A percentile compares a stretch with the other conserved stretches of the same genome.
Evolutionary conservation across 2,329 filamentous ascomycete species (phyloP).

Genomic region (Esteya vermicola): DNA sequence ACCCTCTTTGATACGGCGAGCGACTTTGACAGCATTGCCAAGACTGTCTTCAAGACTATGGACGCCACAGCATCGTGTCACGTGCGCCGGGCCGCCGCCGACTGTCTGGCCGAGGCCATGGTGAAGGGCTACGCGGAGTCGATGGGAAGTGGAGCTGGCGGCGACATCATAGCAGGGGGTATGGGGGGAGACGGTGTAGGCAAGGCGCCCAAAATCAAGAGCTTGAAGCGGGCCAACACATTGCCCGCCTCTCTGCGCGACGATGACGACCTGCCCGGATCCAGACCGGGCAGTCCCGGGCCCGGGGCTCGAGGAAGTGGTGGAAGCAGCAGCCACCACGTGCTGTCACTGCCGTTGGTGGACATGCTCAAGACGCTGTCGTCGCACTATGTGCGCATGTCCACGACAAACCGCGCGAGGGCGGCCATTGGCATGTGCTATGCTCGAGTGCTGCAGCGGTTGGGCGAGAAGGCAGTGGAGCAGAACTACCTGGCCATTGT

Average conservation of each 20-base stretch:
- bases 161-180: too few species aligned
- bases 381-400: constrained; percentile 61
- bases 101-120: constrained; percentile 70
- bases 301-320: constrained; percentile 26
- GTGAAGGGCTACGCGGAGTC: constrained; percentile 65
- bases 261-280: constrained; percentile 43
- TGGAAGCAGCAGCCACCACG: constrained; percentile 46
- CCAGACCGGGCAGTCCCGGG: constrained; percentile 59
- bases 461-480: constrained; percentile 76
- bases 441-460: constrained; percentile 58
- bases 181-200: constrained; percentile 20
- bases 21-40: constrained; percentile 83
- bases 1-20: constrained; percentile 73
- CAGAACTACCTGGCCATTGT: constrained; percentile 69
- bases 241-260: constrained; percentile 44
- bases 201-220: constrained; percentile 55
- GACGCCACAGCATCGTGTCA: constrained; percentile 62
- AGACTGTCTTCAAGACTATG: constrained; percentile 69
- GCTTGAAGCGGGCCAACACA: constrained; percentile 42
- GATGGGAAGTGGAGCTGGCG: constrained; percentile 19
- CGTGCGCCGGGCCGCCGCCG: constrained; percentile 74
- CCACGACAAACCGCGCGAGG: constrained; percentile 66
- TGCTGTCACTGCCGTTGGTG: constrained; percentile 55
- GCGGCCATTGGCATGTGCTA: constrained; percentile 83
- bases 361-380: constrained; percentile 73